These are phyloP conservation scores for Colletotrichum sp. DNA, from an alignment of 2,329 filamentous ascomycete genomes.

Conservation along the genomic window DNA sequence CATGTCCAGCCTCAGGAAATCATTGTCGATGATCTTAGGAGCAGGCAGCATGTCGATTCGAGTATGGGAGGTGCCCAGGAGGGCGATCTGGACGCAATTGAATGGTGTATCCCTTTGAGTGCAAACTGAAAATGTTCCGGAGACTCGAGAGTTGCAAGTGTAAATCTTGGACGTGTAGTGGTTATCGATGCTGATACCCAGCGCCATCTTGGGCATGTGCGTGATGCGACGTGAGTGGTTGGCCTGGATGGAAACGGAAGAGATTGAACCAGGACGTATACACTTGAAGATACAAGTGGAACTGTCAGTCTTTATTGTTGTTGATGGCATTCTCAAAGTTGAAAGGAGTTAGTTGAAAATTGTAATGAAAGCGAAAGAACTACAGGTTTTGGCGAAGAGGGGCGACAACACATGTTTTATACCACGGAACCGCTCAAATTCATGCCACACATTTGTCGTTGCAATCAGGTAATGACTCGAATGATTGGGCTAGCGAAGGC, in stretches of 20 bases:
- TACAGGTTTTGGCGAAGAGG: neutral
- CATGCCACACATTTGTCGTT: neutral
- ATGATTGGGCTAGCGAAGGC: neutral
- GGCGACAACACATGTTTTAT: neutral
- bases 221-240: constrained; percentile 24
- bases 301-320: neutral
- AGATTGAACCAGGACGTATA: neutral
- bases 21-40: constrained; percentile 51
- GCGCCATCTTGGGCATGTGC: constrained; percentile 25
- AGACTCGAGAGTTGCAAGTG: constrained; percentile 54
- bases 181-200: constrained; percentile 54
- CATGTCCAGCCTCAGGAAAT: constrained; percentile 61
- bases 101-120: constrained; percentile 50
- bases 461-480: neutral
- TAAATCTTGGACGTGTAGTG: constrained; percentile 61
- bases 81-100: constrained; percentile 54
- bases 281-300: neutral
- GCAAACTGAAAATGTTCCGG: constrained; percentile 51
- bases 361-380: neutral
- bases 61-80: constrained; percentile 55
- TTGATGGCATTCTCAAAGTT: neutral
- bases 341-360: neutral
- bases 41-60: constrained; percentile 54
- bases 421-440: neutral
- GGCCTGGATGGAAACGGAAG: neutral